These are phyloP conservation scores for Sclerotinia glacialis DNA, from an alignment of 2,329 filamentous ascomycete species.

Conservation along the genomic window DNA sequence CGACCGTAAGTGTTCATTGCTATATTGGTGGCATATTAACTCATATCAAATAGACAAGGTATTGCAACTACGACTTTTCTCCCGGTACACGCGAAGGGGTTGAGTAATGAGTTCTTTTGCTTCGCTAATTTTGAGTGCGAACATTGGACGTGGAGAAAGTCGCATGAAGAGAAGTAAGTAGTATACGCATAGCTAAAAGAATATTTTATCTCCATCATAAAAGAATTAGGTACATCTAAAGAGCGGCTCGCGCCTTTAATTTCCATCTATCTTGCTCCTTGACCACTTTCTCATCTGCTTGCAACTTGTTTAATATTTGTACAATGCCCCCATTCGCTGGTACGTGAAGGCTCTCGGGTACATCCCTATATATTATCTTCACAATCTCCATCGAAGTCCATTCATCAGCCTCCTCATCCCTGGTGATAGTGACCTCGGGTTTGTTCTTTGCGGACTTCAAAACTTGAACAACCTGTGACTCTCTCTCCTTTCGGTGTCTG, in stretches of 20 bases:
- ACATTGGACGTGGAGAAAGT: constrained; percentile 45
- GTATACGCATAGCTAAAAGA: background rate
- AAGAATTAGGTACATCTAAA: constrained; percentile 38
- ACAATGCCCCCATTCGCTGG: constrained; percentile 74
- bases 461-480: constrained; percentile 70
- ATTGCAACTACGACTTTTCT: constrained; percentile 62
- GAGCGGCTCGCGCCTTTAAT: constrained; percentile 44
- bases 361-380: constrained; percentile 79
- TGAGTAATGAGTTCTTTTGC: constrained; percentile 79
- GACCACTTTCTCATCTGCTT: constrained; percentile 66
- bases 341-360: constrained; percentile 70
- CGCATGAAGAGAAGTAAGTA: constrained; percentile 9
- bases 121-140: constrained; percentile 74
- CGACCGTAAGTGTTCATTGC: constrained; percentile 48
- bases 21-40: background rate
- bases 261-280: constrained; percentile 46
- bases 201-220: background rate
- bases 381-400: constrained; percentile 81
- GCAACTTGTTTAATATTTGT: constrained; percentile 77
- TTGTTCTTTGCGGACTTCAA: constrained; percentile 47
- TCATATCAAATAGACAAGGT: constrained; percentile 38
- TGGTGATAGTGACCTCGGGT: constrained; percentile 30
- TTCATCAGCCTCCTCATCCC: constrained; percentile 36
- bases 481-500: constrained; percentile 72
- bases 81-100: constrained; percentile 64